phyloP scores from a whole-genome alignment of 352 stramenopile genomes.

The Peronospora destructor region DNA sequence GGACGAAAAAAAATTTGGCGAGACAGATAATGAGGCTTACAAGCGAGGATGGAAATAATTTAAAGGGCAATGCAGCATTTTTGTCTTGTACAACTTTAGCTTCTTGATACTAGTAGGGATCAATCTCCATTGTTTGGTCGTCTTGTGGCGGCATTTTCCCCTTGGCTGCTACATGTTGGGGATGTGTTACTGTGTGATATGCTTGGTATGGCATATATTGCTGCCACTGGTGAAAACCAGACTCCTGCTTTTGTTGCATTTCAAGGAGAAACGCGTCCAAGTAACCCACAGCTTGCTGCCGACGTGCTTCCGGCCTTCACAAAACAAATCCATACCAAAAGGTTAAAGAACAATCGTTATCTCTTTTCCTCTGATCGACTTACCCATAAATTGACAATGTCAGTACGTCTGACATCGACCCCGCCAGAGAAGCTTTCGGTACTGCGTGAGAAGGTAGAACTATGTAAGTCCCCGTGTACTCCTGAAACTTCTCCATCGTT shows the following conservation, averaged over 20 bases:
- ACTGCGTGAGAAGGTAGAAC: constrained; percentile 38
- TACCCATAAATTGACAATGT: constrained; percentile 78
- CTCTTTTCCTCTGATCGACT: not conserved
- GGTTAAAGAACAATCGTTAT: not conserved
- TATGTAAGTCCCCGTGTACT: constrained; percentile 75
- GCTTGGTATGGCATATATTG: constrained; percentile 33
- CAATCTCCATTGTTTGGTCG: constrained; percentile 59
- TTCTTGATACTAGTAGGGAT: constrained; percentile 28
- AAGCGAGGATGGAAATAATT: constrained; percentile 79
- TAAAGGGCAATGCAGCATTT: constrained; percentile 18
- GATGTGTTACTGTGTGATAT: constrained; percentile 21
- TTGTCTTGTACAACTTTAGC: constrained; percentile 9
- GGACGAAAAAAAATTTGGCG: constrained; percentile 57
- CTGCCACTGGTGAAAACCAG: constrained; percentile 35
- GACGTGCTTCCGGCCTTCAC: constrained; percentile 32
- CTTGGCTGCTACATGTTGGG: constrained; percentile 13
- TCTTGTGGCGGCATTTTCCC: constrained; percentile 21
- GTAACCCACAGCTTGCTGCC: constrained; percentile 46
- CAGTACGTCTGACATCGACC: constrained; percentile 23
- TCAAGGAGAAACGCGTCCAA: constrained; percentile 56
- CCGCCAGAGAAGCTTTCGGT: constrained; percentile 11
- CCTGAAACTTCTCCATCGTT: constrained; percentile 71
- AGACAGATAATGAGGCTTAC: constrained; percentile 64
- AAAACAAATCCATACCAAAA: constrained; percentile 10
- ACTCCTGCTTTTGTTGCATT: constrained; percentile 48